Evolutionary conservation across 176 grass and related monocot species (phyloP).

Genomic region (Eragrostis curvula): DNA sequence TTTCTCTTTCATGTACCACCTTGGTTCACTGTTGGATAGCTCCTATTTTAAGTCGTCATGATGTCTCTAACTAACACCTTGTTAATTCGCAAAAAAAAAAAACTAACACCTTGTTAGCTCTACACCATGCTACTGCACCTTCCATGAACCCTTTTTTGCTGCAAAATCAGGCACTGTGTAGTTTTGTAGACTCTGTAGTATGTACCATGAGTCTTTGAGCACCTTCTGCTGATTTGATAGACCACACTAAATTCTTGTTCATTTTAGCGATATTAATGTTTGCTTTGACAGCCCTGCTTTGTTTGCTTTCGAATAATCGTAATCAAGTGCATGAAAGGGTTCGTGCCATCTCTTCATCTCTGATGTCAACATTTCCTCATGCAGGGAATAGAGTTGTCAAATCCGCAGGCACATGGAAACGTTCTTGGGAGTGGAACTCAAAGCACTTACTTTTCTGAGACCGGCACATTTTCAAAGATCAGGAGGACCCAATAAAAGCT

Average conservation of each 20-base stretch:
- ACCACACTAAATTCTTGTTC: slow-evolving; percentile 3
- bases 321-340: background rate
- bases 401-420: slow-evolving; percentile 69
- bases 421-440: slow-evolving; percentile 74
- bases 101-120: too few relatives aligned
- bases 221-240: background rate
- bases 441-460: slow-evolving; percentile 86
- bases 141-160: too few relatives aligned
- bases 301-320: background rate
- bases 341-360: background rate
- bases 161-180: too few relatives aligned
- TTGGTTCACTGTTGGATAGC: background rate
- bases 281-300: background rate
- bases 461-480: slow-evolving; percentile 79
- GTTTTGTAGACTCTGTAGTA: background rate
- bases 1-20: background rate
- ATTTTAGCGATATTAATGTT: background rate
- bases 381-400: slow-evolving; percentile 77
- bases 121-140: too few relatives aligned
- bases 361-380: slow-evolving; percentile 5
- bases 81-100: too few relatives aligned
- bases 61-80: background rate
- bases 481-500: slow-evolving; percentile 44
- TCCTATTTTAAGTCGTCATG: background rate
- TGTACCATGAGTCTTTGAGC: background rate